Conservation (phyloP, 805 yeast genomes). For the Tetrapisispora pingtungensis region DNA sequence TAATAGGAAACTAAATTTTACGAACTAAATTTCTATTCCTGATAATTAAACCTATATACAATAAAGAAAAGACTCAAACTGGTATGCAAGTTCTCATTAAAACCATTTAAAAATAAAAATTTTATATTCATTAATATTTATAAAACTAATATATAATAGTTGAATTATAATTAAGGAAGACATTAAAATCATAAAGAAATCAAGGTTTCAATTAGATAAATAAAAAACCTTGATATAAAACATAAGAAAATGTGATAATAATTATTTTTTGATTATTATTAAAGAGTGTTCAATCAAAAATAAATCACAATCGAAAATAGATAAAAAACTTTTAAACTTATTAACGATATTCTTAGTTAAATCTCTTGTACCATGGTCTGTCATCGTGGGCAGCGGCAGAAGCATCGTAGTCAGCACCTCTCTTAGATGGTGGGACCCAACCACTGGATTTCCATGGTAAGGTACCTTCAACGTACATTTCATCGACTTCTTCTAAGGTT, state of each 20-base stretch:
- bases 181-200: not conserved
- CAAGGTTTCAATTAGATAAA: not conserved
- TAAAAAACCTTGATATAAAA: not conserved
- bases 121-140: not conserved
- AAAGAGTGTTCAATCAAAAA: not conserved
- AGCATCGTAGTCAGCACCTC: conserved; percentile 20
- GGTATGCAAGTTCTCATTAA: too few species aligned
- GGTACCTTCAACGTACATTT: conserved; percentile 36
- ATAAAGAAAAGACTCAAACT: too few species aligned
- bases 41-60: too few species aligned
- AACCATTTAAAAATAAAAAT: too few species aligned
- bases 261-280: not conserved
- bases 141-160: too few species aligned
- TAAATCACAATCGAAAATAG: not conserved
- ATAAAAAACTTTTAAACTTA: not conserved
- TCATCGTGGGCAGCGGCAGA: conserved; percentile 19
- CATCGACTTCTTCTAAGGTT: conserved; percentile 71
- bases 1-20: too few species aligned
- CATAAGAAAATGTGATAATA: not conserved
- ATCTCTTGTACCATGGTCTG: conserved; percentile 14
- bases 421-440: conserved; percentile 40
- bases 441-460: conserved; percentile 36
- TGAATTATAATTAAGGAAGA: not conserved
- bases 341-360: not conserved
- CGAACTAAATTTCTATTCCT: too few species aligned